Percentiles rank a stretch among this genome's conserved stretches.
Conservation (phyloP, 257 asterid genomes). For the Primulina huaijiensis region DNA sequence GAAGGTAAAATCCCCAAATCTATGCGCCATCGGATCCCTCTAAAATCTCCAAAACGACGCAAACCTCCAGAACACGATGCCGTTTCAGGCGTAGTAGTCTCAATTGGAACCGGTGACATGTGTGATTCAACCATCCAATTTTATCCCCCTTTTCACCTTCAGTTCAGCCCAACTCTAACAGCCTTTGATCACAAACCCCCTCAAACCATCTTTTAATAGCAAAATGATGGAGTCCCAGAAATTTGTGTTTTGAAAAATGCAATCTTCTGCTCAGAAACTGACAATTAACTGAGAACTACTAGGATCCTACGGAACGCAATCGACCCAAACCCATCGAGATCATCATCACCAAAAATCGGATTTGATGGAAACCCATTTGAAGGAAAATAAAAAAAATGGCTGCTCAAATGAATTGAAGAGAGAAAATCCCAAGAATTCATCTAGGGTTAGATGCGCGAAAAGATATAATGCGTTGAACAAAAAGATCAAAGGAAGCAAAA, state of each 20-base stretch:
- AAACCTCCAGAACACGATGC: constrained; percentile 30
- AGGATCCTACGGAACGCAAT: constrained; percentile 24
- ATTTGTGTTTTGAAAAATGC: neutral
- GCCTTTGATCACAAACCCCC: constrained; percentile 7
- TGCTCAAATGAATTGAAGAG: neutral
- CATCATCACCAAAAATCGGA: constrained; percentile 19
- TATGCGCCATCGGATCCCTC: constrained; percentile 95
- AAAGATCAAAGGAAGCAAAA: no score
- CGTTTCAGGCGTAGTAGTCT: constrained; percentile 38
- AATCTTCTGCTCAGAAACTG: constrained; percentile 16
- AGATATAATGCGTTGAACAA: no score
- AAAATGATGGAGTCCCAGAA: neutral
- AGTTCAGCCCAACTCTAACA: constrained; percentile 26
- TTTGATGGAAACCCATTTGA: constrained; percentile 25
- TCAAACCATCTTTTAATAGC: neutral
- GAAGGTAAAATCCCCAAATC: constrained; percentile 89
- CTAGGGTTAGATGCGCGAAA: neutral
- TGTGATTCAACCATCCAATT: neutral
- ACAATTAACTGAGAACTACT: neutral
- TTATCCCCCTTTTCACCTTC: neutral
- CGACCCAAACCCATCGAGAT: constrained; percentile 28
- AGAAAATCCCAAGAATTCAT: neutral
- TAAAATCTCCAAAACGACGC: constrained; percentile 53
- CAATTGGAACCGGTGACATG: constrained; percentile 22
- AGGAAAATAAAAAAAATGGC: neutral